These are phyloP conservation scores for Calonectria pseudoreteaudii DNA, from an alignment of 2,329 filamentous ascomycete genomes.

Conservation along the genomic window DNA sequence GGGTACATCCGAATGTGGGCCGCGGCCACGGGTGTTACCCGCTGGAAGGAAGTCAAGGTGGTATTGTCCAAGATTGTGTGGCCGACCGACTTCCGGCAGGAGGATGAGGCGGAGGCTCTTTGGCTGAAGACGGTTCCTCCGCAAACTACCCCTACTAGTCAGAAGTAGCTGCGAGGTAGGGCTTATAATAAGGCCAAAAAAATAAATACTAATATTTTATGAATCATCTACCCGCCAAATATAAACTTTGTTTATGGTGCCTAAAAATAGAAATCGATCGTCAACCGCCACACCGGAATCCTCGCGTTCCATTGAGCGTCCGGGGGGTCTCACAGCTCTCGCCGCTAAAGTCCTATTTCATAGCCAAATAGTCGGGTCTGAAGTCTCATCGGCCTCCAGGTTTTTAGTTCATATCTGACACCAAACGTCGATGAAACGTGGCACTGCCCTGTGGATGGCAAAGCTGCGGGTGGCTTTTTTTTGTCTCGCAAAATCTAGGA, in stretches of 20 bases:
- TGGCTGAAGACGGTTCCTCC: not conserved
- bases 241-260: not conserved
- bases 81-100: not conserved
- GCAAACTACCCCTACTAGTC: not conserved
- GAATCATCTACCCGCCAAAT: not conserved
- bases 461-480: not conserved
- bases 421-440: not conserved
- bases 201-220: not conserved
- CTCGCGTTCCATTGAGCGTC: too few species aligned
- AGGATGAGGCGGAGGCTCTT: not conserved
- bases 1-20: not conserved
- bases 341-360: not conserved
- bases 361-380: not conserved
- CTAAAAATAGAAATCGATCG: not conserved
- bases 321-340: not conserved
- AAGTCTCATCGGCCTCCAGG: not conserved
- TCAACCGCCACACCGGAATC: not conserved
- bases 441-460: not conserved
- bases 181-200: not conserved
- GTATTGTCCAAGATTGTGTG: not conserved
- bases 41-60: not conserved
- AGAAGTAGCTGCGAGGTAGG: not conserved
- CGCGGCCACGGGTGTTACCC: not conserved
- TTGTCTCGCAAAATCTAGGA: too few species aligned
- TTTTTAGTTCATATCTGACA: not conserved